These are phyloP conservation scores for Globisporangium mamillatum DNA, from an alignment of 352 stramenopile species.

Conservation along the genomic window DNA sequence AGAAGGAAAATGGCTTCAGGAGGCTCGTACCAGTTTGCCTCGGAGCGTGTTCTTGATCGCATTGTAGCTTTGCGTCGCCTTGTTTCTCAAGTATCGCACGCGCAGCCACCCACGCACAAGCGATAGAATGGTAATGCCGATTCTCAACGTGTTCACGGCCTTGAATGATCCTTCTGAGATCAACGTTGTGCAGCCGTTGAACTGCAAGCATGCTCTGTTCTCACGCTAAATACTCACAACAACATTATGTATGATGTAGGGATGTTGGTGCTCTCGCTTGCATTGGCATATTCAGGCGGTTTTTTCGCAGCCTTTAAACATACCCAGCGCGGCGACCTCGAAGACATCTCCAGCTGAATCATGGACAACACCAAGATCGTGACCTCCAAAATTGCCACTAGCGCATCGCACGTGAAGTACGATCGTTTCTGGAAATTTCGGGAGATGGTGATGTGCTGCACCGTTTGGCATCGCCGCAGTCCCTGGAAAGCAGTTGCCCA, in stretches of 20 bases:
- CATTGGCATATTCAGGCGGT: too few relatives aligned
- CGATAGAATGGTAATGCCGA: conserved; percentile 18
- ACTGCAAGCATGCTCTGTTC: conserved; percentile 36
- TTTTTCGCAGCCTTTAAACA: background rate
- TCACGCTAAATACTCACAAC: conserved; percentile 23
- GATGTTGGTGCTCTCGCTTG: too few relatives aligned
- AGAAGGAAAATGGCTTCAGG: background rate
- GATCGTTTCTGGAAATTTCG: conserved; percentile 1
- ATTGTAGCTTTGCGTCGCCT: background rate
- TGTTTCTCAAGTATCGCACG: conserved; percentile 20
- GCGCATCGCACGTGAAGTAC: background rate
- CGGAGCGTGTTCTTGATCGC: background rate
- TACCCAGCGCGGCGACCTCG: conserved; percentile 12
- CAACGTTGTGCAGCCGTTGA: conserved; percentile 29
- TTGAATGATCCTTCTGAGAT: conserved; percentile 39
- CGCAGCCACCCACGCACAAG: conserved; percentile 26
- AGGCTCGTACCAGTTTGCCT: conserved; percentile 5
- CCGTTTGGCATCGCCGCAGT: background rate
- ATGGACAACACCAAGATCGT: conserved; percentile 11
- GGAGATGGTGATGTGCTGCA: conserved; percentile 8
- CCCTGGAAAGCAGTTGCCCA: conserved; percentile 2
- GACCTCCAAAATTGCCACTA: conserved; percentile 8
- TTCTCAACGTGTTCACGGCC: conserved; percentile 29
- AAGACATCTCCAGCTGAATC: conserved; percentile 15
- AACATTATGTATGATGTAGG: too few relatives aligned